A percentile compares a stretch with the other conserved stretches of the same genome.
phyloP scores from a whole-genome alignment of 1,284 basidiomycete genomes.

The Pulveroboletus sp. region DNA sequence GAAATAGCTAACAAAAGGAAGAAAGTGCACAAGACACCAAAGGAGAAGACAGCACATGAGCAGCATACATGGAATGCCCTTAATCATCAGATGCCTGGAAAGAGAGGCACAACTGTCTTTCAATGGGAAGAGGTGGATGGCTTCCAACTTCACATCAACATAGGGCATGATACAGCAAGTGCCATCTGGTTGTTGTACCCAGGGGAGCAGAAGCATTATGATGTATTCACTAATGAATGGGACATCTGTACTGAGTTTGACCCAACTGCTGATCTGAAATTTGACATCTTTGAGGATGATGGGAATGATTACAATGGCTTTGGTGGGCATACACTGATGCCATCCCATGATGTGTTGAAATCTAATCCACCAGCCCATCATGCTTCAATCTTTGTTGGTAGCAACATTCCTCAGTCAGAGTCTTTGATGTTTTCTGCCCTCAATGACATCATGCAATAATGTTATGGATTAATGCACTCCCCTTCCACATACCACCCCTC shows the following conservation, averaged over 20 bases:
- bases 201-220: background rate
- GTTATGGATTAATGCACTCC: background rate
- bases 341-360: background rate
- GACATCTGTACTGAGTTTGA: slow-evolving; percentile 5
- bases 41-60: background rate
- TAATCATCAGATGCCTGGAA: background rate
- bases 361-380: background rate
- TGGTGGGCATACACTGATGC: too few relatives aligned
- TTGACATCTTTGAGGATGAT: background rate
- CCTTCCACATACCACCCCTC: background rate
- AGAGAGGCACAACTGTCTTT: background rate
- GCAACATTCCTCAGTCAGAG: background rate
- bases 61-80: background rate
- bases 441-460: background rate
- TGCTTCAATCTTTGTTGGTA: background rate
- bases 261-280: background rate
- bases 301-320: too few relatives aligned
- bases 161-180: background rate
- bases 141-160: background rate
- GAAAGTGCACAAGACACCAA: background rate
- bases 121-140: background rate
- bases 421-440: background rate
- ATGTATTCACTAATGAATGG: background rate
- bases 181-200: slow-evolving; percentile 1
- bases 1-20: background rate